Base-by-base conservation (phyloP, 176 grass and related monocot species). In the Microstegium vimineum region DNA sequence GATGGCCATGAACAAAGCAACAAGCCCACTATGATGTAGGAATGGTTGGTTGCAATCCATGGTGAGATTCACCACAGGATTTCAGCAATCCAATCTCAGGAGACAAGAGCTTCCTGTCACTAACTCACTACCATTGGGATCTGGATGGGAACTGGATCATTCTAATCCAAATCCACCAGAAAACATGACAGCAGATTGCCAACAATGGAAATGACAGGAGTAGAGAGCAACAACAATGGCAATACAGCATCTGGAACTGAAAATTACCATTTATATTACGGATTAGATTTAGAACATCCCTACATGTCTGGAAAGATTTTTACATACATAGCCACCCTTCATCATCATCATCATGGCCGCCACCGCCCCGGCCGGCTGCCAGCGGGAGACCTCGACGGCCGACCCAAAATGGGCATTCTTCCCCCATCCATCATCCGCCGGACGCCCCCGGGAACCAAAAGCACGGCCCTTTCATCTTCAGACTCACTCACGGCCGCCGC, bases 291-390 rank as follows among this genome's bases (percentile, higher is more conserved):
- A n/a, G 79, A 83, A 79, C 83, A 83, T 83, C 41, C 42, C 84
- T 90, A 86, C 83, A 82, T 80, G 38, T 68, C 74, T 86, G 78
- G 82, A 90, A 74, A 83, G 88, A 79, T n/a, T n/a, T 80, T 68
- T 76, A 77, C 75, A 77, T n/a, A 90, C 84, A 90, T 83, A 69
- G 34, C 78, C 42, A 77, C 78, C 70, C 18, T 1, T n/a, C n/a
- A 13, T 25, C 25, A 23, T 18, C 78, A 73, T 46, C 63, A 57
- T 25, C 27, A 37, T 15, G 54, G 31, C 9, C n/a, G n/a, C n/a
- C 71, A 71, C 23, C 66, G 26, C 40, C 65, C 6, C 77, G 20
- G 64, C 73, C 83, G 36, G 84, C 84, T 31, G 26, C 79, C 83
- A 38, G 79, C 79, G 60, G 84, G 68, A 67, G 79, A 83, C 79